Evolutionary conservation across 2,329 filamentous ascomycete species (phyloP).

Genomic region (Akanthomyces muscarius): DNA sequence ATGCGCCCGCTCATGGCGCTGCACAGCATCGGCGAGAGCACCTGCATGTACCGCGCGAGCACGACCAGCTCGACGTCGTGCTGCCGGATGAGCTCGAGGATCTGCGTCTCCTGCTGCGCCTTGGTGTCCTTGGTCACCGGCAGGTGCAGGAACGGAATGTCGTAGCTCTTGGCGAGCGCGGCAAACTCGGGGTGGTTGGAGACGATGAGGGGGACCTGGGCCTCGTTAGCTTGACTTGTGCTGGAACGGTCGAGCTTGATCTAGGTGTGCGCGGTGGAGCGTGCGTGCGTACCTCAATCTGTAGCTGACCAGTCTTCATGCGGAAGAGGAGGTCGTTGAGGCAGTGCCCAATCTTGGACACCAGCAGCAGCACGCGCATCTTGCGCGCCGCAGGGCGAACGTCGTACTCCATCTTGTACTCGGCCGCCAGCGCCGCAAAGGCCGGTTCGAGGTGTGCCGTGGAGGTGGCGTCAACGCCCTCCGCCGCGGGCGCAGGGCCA

Average conservation of each 20-base stretch:
- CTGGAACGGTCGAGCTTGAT: too few relatives aligned
- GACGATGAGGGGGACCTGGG: conserved; percentile 64
- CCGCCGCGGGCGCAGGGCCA: conserved; percentile 50
- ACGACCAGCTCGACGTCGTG: conserved; percentile 75
- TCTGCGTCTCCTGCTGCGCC: conserved; percentile 63
- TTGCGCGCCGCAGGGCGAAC: conserved; percentile 65
- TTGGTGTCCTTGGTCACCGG: conserved; percentile 79
- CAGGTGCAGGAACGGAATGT: conserved; percentile 75
- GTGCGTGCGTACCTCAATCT: conserved; percentile 49
- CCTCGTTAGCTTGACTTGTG: not conserved
- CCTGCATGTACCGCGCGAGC: conserved; percentile 83
- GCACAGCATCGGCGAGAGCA: conserved; percentile 71
- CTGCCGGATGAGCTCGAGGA: conserved; percentile 65
- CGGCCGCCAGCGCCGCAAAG: conserved; percentile 57
- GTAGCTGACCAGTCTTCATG: conserved; percentile 67
- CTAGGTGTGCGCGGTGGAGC: too few relatives aligned
- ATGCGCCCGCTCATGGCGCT: conserved; percentile 77
- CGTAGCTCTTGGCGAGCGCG: conserved; percentile 65
- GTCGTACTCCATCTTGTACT: conserved; percentile 67
- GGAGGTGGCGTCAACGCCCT: conserved; percentile 25
- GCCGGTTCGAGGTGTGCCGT: conserved; percentile 50
- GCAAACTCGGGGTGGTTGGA: conserved; percentile 77
- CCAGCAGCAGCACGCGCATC: conserved; percentile 79
- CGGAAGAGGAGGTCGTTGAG: conserved; percentile 81
- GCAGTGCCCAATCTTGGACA: conserved; percentile 84